Evolutionary conservation across 331 rosid species (phyloP).

Genomic region (Cydonia oblonga): DNA sequence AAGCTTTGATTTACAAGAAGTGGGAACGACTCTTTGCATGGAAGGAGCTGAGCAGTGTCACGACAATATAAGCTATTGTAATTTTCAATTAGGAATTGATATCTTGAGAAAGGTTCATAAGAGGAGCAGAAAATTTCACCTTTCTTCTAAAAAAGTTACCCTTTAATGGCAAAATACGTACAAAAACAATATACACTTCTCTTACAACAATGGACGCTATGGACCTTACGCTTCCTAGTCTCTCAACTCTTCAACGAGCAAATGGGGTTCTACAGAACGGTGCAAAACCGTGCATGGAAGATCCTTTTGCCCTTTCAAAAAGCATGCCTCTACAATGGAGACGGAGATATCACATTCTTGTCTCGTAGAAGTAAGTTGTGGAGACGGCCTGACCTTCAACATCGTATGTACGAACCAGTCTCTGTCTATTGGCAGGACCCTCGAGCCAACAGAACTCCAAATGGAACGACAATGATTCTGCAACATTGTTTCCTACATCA

Average conservation of each 20-base stretch:
- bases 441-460: constrained; percentile 93
- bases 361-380: constrained; percentile 68
- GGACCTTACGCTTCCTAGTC: too few species aligned
- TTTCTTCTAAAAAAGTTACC: neutral
- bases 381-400: constrained; percentile 93
- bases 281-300: neutral
- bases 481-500: constrained; percentile 69
- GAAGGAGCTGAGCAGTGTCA: neutral
- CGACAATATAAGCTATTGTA: neutral
- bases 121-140: neutral
- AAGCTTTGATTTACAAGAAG: neutral
- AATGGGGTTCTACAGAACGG: constrained; percentile 1
- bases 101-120: neutral
- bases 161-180: neutral
- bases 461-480: constrained; percentile 64
- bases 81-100: neutral
- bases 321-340: neutral
- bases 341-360: constrained; percentile 29
- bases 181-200: too few species aligned
- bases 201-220: too few species aligned
- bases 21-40: neutral
- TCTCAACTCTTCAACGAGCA: neutral
- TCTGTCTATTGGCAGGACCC: constrained; percentile 63
- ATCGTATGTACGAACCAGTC: constrained; percentile 78
- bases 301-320: neutral